Evolutionary conservation across 495 filamentous ascomycete species (phyloP), one percentile per base, ranked within the genome.

Genomic region (Tirmania nivea): DNA sequence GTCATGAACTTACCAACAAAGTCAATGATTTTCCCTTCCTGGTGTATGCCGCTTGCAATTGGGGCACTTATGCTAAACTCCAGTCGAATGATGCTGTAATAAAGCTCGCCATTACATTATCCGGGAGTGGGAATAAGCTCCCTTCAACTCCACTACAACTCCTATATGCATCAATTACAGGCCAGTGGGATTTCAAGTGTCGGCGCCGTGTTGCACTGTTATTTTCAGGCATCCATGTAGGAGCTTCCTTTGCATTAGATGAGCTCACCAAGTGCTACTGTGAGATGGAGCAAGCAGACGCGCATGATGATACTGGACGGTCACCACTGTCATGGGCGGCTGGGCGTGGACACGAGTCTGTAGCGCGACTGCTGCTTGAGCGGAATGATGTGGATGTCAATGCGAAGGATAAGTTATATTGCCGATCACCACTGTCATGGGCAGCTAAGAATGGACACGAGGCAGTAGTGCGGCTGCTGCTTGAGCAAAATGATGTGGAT

Each of bases 291-390:
- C 14, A 45, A 4, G 39, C 12, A 45, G 39, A 45, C 39, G 35
- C 39, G 1, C 49, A 42, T 20, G 51, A 58, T 35, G 21, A 9
- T 2, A 42, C 25, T 19, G 53, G 56, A 16, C 37, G 48, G 34
- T 59, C 67, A 35, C 61, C 65, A 35, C 51, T 69, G 8, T 63
- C 55, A 8, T 52, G 54, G 54, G 67, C 65, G n/a, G 58, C 64
- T 10, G 49, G 53, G 14, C 52, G 55, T 16, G 64, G 65, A 11
- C 54, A 63, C 47, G 47, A 59, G 20, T 52, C 47, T 10, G 57
- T 65, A 1, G 63, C 64, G 34, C 35, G 51, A 39, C 42, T 65
- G 5, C 45, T 69, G 2, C 45, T 67, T 19, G 51, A 35, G 11
- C 53, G 55, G 10, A 49, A 49, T n/a, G n/a, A n/a, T n/a, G n/a